Conservation (phyloP, 306 rosid species). For the Casuarina equisetifolia region DNA sequence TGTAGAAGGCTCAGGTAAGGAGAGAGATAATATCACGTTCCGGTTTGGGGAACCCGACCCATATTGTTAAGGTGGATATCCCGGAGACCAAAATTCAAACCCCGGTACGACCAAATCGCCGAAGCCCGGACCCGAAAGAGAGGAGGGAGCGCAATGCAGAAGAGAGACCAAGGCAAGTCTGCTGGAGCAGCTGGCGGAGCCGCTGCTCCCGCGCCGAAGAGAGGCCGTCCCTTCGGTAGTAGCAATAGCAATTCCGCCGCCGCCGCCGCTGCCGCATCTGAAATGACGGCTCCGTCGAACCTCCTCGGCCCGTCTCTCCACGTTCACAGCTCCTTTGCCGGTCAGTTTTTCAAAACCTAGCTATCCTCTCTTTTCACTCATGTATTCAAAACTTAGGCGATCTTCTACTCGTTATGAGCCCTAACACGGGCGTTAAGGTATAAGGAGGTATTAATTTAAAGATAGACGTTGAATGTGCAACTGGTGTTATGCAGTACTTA, state of each 20-base stretch:
- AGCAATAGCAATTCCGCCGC: slow-evolving; percentile 49
- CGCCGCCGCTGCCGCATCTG: slow-evolving; percentile 55
- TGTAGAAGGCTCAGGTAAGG: too few relatives aligned
- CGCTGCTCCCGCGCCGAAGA: slow-evolving; percentile 74
- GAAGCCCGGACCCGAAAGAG: background rate
- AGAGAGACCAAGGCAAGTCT: slow-evolving; percentile 80
- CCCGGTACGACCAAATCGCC: slow-evolving; percentile 7
- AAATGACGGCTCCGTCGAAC: slow-evolving; percentile 69
- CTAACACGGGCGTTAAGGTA: background rate
- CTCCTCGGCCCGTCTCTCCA: slow-evolving; percentile 95
- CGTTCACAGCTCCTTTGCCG: slow-evolving; percentile 87
- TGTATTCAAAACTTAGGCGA: background rate
- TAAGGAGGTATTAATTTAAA: background rate
- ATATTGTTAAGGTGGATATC: too few relatives aligned
- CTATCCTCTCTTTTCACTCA: background rate
- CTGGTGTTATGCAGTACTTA: background rate
- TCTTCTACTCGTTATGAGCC: background rate
- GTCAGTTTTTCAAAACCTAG: slow-evolving; percentile 44
- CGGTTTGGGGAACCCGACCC: too few relatives aligned
- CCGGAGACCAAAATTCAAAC: background rate
- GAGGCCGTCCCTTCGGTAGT: slow-evolving; percentile 96
- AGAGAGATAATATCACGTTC: too few relatives aligned
- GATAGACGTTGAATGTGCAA: background rate
- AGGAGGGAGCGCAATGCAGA: slow-evolving; percentile 59
- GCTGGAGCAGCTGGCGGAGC: slow-evolving; percentile 63